Evolutionary conservation across 1,284 basidiomycete genomes (phyloP), one percentile per base, ranked within the genome.

Genomic region (Cutaneotrichosporon sp.): DNA sequence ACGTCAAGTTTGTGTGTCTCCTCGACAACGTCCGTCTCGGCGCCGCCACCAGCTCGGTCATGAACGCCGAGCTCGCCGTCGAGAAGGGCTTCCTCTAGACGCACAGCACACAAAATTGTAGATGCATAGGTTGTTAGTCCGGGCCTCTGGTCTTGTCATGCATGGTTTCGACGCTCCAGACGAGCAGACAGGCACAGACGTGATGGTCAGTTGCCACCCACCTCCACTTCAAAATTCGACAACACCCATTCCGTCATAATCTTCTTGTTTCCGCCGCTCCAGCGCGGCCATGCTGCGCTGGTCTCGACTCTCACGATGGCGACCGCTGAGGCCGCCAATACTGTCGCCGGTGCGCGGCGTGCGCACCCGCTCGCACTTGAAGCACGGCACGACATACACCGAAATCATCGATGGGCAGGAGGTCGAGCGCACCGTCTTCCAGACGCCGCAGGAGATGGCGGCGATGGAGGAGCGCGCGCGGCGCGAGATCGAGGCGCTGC

Each of bases 1-100:
- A 99, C 78, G 85, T 97, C 83, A 95, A 95, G 83, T 97, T 99
- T 77, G 90, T 98, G 45, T 91, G 93, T 50, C 83, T 99, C 61
- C 86, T 89, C 65, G 97, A 98, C 80, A 99, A 99, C 74, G 95
- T 98, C 65, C 89, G 89, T 71, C 91, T 99, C 68, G 95, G 97
- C 8, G 95, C 95, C 11, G 95, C 97, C 54, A 99, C 97, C 50
- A 93, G 90, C 71, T 94, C 91, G 64, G 92, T 99, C 77, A 95
- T 99, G 78, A 99, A 99, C 78, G 97, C 95, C 4, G 95, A 99
- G 83, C 82, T 91, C 43, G 95, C 94, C n/a, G 86, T 95, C 5
- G 80, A 89, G 59, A 92, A 90, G 81, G 92, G 91, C 13, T 81
- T 89, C 58, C 80, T 86, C 52, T 56, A 56, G 43, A 34, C 20